Evolutionary conservation across 164 flowering plant genomes (phyloP).

Genomic region (Vitis vinifera): DNA sequence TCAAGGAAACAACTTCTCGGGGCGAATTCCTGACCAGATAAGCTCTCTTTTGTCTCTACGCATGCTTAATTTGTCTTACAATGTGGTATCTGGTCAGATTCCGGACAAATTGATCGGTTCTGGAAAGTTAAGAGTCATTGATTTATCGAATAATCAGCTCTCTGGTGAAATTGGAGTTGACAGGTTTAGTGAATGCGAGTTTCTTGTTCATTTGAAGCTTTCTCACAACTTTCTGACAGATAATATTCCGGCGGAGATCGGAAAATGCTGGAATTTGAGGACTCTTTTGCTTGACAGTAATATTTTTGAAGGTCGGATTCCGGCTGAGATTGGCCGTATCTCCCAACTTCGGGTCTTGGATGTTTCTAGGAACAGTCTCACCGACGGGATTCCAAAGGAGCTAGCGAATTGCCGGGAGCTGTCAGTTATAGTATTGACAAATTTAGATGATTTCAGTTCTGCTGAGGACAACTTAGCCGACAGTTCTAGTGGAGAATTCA

Average conservation of each 20-base stretch:
- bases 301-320: conserved; percentile 57
- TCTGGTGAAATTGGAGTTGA: conserved; percentile 37
- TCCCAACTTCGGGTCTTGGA: conserved; percentile 60
- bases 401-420: conserved; percentile 49
- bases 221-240: conserved; percentile 47
- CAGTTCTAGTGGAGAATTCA: conserved; percentile 48
- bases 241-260: conserved; percentile 55
- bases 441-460: conserved; percentile 30
- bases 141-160: conserved; percentile 58
- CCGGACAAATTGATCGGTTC: conserved; percentile 46
- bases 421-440: conserved; percentile 50
- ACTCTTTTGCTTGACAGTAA: conserved; percentile 57
- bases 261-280: conserved; percentile 50
- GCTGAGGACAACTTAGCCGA: conserved; percentile 10
- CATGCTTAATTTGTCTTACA: conserved; percentile 53
- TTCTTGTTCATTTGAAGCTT: conserved; percentile 45
- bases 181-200: conserved; percentile 27
- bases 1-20: conserved; percentile 65
- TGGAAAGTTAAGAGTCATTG: conserved; percentile 32
- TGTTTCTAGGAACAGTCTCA: conserved; percentile 71
- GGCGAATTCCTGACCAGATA: conserved; percentile 47
- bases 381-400: conserved; percentile 56
- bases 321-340: conserved; percentile 51
- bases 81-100: conserved; percentile 49
- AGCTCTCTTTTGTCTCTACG: conserved; percentile 36